Percentiles rank a stretch among this genome's conserved stretches.
phyloP scores from a whole-genome alignment of 768 basidiomycete species.

The Crassisporium funariophilum region DNA sequence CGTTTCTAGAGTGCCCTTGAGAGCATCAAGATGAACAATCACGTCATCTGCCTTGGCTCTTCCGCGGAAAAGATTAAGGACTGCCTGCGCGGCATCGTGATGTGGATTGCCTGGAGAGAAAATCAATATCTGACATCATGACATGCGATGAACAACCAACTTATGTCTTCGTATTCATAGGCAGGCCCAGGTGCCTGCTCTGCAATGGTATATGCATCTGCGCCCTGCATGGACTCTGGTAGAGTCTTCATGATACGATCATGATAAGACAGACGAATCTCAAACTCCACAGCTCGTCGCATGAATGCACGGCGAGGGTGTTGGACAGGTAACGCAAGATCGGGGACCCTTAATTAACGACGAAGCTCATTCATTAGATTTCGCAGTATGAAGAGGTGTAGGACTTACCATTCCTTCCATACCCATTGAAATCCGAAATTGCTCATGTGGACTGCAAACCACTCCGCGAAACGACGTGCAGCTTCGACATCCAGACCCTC shows the following conservation, averaged over 20 bases:
- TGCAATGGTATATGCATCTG: constrained; percentile 63
- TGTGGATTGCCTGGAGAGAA: constrained; percentile 66
- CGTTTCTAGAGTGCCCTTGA: constrained; percentile 67
- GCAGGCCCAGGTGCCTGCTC: constrained; percentile 75
- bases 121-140: background rate
- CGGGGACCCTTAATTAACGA: constrained; percentile 68
- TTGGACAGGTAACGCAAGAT: constrained; percentile 67
- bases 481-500: constrained; percentile 89
- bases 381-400: background rate
- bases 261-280: constrained; percentile 89
- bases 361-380: background rate
- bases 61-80: constrained; percentile 81
- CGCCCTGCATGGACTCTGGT: constrained; percentile 75
- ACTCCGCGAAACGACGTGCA: constrained; percentile 82
- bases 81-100: constrained; percentile 74
- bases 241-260: constrained; percentile 90
- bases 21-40: constrained; percentile 66
- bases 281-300: constrained; percentile 82
- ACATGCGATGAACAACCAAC: constrained; percentile 39
- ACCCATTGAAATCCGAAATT: constrained; percentile 99
- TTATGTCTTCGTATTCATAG: constrained; percentile 81
- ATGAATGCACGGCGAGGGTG: constrained; percentile 92
- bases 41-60: constrained; percentile 82
- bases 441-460: constrained; percentile 96
- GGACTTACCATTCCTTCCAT: constrained; percentile 94